phyloP scores from a whole-genome alignment of 805 yeast species.

The Starmerella cellae region DNA sequence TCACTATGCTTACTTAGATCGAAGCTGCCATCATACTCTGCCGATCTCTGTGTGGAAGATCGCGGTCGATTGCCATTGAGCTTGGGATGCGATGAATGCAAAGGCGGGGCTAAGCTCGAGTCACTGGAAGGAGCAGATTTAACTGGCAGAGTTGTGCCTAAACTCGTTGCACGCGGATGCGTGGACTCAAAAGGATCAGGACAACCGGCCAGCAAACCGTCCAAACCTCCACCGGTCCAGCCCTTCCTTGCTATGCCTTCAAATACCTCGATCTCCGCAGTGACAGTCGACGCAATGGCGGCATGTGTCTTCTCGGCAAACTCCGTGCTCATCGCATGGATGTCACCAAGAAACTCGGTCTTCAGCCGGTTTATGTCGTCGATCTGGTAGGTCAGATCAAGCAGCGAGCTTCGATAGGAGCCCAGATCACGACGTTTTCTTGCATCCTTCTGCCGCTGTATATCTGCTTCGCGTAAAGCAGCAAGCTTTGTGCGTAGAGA shows the following conservation, averaged over 20 bases:
- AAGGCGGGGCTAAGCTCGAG: too few species aligned
- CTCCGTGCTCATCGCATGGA: slow-evolving; percentile 48
- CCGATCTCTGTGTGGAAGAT: not conserved
- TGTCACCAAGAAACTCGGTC: slow-evolving; percentile 56
- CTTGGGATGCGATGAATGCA: too few species aligned
- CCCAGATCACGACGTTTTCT: slow-evolving; percentile 50
- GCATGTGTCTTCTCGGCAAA: slow-evolving; percentile 43
- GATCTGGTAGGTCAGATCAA: slow-evolving; percentile 56
- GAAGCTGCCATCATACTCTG: slow-evolving; percentile 1
- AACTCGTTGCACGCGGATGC: too few species aligned
- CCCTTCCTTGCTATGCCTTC: slow-evolving; percentile 76
- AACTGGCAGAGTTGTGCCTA: too few species aligned
- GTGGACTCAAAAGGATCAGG: slow-evolving; percentile 45
- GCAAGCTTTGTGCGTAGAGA: slow-evolving; percentile 41
- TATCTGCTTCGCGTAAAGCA: slow-evolving; percentile 46
- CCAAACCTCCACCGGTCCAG: slow-evolving; percentile 79
- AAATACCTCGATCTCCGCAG: slow-evolving; percentile 69
- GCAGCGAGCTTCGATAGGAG: slow-evolving; percentile 53
- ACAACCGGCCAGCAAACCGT: slow-evolving; percentile 46
- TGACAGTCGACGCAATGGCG: slow-evolving; percentile 48
- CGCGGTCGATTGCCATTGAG: too few species aligned
- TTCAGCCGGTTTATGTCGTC: slow-evolving; percentile 68
- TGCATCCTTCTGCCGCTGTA: slow-evolving; percentile 45
- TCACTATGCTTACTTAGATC: not conserved
- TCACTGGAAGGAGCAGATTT: too few species aligned